Base-by-base conservation (phyloP, 345 rosid species). In the Citrus unshiu region DNA sequence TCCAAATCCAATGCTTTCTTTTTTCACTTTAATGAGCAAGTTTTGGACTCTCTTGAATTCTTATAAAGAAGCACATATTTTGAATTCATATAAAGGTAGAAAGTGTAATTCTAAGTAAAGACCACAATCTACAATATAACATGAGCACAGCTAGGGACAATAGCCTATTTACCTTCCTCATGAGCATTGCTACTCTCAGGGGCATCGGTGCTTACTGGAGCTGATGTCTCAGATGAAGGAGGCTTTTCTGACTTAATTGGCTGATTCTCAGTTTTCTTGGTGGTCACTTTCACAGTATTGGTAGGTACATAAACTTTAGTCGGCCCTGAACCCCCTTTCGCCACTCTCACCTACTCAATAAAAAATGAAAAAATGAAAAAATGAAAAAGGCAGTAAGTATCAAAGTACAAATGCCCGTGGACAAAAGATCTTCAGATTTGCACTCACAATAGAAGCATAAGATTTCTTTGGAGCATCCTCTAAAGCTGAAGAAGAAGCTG, bases 391-490 rank as follows among this genome's bases (percentile, higher is more conserved):
- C 34, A 69, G 56, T 30, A 24, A 51, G 61, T 18, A 37, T 77
- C n/a, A 54, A 32, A 19, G 27, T 8, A 24, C 62, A 72, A 61
- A 75, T 40, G 59, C 74, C 14, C n/a, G 6, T 9, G 24, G 34
- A 16, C 14, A n/a, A 46, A 80, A 59, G 46, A 79, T 64, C 24
- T 63, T 59, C 63, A 32, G 18, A 60, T 22, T 60, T 54, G 43
- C 73, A 88, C 97, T 88, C 83, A 95, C 99, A 65, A 95, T 89
- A 60, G 97, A 89, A 30, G 96, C 96, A 83, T 90, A 92, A 46
- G 94, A 90, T 76, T 87, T 86, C 85, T 89, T 90, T 63, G 90
- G 86, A 84, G 87, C 89, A 88, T 91, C 93, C 78, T 88, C 97
- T 76, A 74, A 87, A 63, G 87, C 61, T 6, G 78, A 81, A 83